Evolutionary conservation across 441 rosid genomes (phyloP), one percentile per base, ranked within the genome.

Genomic region (Lepidium campestre): DNA sequence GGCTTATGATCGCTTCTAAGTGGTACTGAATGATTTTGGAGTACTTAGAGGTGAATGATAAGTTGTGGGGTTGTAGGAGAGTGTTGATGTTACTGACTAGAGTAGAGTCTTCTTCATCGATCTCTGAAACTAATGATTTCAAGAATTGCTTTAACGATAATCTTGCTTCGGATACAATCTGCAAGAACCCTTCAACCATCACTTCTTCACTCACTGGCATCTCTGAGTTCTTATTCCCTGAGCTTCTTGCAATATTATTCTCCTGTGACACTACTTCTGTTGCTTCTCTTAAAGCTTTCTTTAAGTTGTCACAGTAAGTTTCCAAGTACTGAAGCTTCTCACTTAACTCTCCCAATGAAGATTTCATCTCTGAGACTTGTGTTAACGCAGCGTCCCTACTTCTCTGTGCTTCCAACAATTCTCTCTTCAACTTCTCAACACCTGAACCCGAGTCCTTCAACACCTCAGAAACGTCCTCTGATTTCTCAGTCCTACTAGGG

Each of bases 141-240:
- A 93, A 89, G 78, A 93, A 91, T n/a, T 91, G 96, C 41, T 89
- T 93, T 60, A 91, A 85, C 1, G 99, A 93, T 45, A 89, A 71
- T 79, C 96, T 87, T 58, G 99, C 85, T 79, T 93, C 99, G 0
- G 97, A 87, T 57, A 89, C 99, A 18, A 90, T 82, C 81, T 93
- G 97, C 77, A 91, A 77, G 79, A 93, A 93, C 4, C 89, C 93
- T 68, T 91, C 99, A 32, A 82, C 86, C 96, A 88, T 89, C 50
- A 79, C 95, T 35, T 93, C 96, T 58, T 89, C 93, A 42, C 78
- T 87, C n/a, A 93, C 96, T 2, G 96, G 94, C 87, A 88, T 86
- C 71, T 55, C 71, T 50, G 45, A 49, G 56, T 62, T 48, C 50
- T 40, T 56, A 40, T 65, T 66, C 20, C 35, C 67, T 40, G 62